These are phyloP conservation scores for Chalaropsis thielavioides DNA, from an alignment of 2,329 filamentous ascomycete species.

Conservation along the genomic window DNA sequence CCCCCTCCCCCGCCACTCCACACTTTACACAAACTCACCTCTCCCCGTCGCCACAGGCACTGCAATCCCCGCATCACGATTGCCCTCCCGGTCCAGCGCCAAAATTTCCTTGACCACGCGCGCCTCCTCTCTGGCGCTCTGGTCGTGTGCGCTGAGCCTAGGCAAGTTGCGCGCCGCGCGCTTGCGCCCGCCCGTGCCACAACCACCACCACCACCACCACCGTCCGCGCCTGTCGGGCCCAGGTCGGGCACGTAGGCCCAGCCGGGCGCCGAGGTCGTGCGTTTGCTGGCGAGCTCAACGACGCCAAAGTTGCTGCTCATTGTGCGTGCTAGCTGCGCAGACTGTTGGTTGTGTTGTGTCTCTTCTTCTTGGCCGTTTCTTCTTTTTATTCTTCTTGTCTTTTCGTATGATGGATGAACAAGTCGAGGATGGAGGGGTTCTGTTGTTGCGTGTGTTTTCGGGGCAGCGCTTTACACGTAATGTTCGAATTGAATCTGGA, in stretches of 20 bases:
- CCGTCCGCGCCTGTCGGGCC: slow-evolving; percentile 42
- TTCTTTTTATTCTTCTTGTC: not conserved
- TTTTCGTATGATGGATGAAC: too few relatives aligned
- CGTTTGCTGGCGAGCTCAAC: slow-evolving; percentile 64
- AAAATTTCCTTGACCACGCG: slow-evolving; percentile 71
- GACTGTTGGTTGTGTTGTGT: not conserved
- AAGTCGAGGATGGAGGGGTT: too few relatives aligned
- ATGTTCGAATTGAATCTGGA: too few relatives aligned
- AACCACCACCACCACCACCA: slow-evolving; percentile 33
- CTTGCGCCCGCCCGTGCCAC: slow-evolving; percentile 45
- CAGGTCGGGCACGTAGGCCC: slow-evolving; percentile 79
- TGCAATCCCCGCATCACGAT: slow-evolving; percentile 56
- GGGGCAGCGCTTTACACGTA: too few relatives aligned
- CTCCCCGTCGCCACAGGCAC: slow-evolving; percentile 40
- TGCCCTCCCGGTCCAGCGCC: slow-evolving; percentile 67
- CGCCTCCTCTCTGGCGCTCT: slow-evolving; percentile 67
- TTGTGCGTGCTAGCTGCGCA: not conserved
- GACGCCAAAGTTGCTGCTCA: slow-evolving; percentile 53
- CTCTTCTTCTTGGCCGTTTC: not conserved
- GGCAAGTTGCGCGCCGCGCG: slow-evolving; percentile 49
- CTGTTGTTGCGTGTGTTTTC: too few relatives aligned
- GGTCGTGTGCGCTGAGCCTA: slow-evolving; percentile 43
- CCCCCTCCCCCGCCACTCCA: not conserved
- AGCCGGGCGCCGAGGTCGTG: slow-evolving; percentile 63
- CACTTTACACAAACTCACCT: slow-evolving; percentile 23